These are phyloP conservation scores for Komagataella phaffii DNA, from an alignment of 805 yeast genomes.

Conservation along the genomic window DNA sequence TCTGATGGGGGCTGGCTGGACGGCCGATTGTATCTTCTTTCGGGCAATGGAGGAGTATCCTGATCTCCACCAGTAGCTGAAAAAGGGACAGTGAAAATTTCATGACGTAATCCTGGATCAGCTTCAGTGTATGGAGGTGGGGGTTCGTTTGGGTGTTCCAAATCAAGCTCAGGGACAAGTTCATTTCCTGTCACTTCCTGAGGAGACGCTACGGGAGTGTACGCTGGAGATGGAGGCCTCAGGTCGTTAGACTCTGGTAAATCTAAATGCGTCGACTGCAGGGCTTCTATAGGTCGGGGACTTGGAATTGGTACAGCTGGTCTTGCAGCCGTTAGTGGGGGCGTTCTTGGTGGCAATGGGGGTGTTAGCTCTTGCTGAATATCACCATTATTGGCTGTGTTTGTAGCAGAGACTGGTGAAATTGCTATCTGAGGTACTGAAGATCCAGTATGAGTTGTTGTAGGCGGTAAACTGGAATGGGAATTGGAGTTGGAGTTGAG, in stretches of 20 bases:
- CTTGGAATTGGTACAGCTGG: not conserved
- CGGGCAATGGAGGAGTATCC: constrained; percentile 3
- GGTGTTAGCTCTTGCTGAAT: not conserved
- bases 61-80: constrained; percentile 15
- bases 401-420: constrained; percentile 1
- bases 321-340: not conserved
- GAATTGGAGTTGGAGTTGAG: not conserved
- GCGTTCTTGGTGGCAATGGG: not conserved
- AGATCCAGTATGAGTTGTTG: not conserved
- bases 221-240: constrained; percentile 17
- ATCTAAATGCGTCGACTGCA: not conserved
- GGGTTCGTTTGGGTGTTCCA: constrained; percentile 12
- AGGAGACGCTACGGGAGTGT: constrained; percentile 12
- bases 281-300: not conserved
- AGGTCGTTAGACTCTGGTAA: constrained; percentile 8
- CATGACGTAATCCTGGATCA: constrained; percentile 11
- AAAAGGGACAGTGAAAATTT: constrained; percentile 12
- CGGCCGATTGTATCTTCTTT: not conserved
- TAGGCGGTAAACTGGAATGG: not conserved
- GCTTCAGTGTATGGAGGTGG: constrained; percentile 24
- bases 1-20: not conserved
- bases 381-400: constrained; percentile 5
- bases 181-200: constrained; percentile 9
- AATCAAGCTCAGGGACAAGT: not conserved
- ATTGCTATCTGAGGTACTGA: not conserved